These are phyloP conservation scores for Quercus mongolica DNA, from an alignment of 306 rosid species.

Conservation along the genomic window DNA sequence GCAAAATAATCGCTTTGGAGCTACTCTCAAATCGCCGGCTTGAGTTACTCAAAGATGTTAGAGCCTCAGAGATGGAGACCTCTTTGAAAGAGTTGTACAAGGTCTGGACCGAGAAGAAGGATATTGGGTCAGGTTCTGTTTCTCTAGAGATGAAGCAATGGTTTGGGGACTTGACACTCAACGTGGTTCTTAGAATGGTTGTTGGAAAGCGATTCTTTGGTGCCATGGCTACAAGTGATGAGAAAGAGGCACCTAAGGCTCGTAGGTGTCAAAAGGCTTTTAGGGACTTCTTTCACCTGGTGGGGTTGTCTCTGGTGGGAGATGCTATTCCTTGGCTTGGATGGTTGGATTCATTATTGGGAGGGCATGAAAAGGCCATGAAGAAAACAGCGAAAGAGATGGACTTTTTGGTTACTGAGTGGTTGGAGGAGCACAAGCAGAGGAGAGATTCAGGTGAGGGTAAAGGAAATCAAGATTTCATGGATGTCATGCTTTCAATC, in stretches of 20 bases:
- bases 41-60: conserved; percentile 26
- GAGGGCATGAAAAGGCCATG: conserved; percentile 39
- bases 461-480: conserved; percentile 29
- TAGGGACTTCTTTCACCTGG: conserved; percentile 11
- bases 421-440: conserved; percentile 31
- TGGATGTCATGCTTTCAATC: conserved; percentile 36
- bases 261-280: conserved; percentile 6
- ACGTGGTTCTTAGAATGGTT: conserved; percentile 30
- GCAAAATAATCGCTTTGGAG: conserved; percentile 26
- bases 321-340: conserved; percentile 43
- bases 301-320: conserved; percentile 24
- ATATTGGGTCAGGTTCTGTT: neutral
- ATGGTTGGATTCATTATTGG: conserved; percentile 31
- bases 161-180: conserved; percentile 39
- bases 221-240: neutral
- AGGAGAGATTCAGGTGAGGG: conserved; percentile 2
- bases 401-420: conserved; percentile 7
- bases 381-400: conserved; percentile 25
- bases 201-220: conserved; percentile 32
- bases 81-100: conserved; percentile 25
- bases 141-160: conserved; percentile 38
- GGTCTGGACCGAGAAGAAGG: conserved; percentile 14
- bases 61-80: conserved; percentile 22
- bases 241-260: neutral
- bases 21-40: conserved; percentile 38